A percentile compares a stretch with the other conserved stretches of the same genome.
Conservation (phyloP, 345 rosid genomes). For the Anacardium occidentale region DNA sequence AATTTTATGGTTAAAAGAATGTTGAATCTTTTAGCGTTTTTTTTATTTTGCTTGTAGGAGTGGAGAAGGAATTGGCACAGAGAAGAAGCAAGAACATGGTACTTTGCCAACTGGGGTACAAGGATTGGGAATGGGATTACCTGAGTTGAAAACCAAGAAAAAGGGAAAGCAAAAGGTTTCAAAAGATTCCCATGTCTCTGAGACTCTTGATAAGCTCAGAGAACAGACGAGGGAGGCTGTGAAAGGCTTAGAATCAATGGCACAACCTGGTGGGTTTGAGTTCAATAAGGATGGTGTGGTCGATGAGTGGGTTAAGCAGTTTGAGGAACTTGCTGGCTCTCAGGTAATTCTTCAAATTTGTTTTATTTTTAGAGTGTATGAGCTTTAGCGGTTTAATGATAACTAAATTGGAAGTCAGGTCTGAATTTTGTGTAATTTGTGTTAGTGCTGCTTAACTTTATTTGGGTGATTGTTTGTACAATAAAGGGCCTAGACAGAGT, state of each 20-base stretch:
- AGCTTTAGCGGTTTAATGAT: neutral
- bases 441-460: neutral
- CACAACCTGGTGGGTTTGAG: constrained; percentile 48
- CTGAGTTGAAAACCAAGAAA: constrained; percentile 81
- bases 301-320: constrained; percentile 97
- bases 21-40: neutral
- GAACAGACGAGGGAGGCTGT: constrained; percentile 88
- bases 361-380: neutral
- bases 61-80: constrained; percentile 39
- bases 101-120: constrained; percentile 60
- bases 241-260: constrained; percentile 72
- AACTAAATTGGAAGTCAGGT: too few relatives aligned
- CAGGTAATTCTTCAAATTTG: constrained; percentile 46
- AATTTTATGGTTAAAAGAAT: neutral
- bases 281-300: constrained; percentile 60
- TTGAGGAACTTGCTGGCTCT: constrained; percentile 82
- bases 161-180: constrained; percentile 69
- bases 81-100: constrained; percentile 36
- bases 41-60: constrained; percentile 34
- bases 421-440: too few relatives aligned
- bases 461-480: neutral
- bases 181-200: constrained; percentile 69
- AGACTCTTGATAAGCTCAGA: constrained; percentile 81
- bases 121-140: constrained; percentile 93
- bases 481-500: neutral